Percentiles rank a stretch among this genome's conserved stretches.
These are phyloP conservation scores for Luffa acutangula DNA, from an alignment of 306 rosid genomes.

Conservation along the genomic window DNA sequence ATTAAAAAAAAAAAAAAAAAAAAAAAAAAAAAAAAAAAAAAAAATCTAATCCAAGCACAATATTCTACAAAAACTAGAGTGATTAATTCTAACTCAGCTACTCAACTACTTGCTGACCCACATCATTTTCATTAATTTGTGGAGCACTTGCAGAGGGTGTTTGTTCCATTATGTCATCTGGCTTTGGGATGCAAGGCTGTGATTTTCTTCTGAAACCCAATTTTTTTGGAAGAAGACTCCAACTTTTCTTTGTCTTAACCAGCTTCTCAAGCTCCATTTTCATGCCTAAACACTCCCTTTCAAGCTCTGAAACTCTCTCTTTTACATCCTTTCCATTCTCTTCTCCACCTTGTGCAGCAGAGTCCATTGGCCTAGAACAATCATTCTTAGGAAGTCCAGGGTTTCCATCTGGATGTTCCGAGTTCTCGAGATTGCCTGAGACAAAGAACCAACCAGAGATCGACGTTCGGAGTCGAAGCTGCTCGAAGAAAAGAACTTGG, in stretches of 20 bases:
- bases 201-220: slow-evolving; percentile 49
- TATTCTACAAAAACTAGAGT: background rate
- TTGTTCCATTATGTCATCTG: slow-evolving; percentile 15
- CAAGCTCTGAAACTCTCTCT: slow-evolving; percentile 58
- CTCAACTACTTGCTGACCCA: slow-evolving; percentile 18
- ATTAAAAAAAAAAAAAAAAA: background rate
- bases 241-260: slow-evolving; percentile 46
- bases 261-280: slow-evolving; percentile 57
- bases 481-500: slow-evolving; percentile 76
- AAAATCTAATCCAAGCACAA: background rate
- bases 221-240: slow-evolving; percentile 57
- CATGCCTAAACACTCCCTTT: slow-evolving; percentile 61
- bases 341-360: slow-evolving; percentile 14
- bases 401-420: slow-evolving; percentile 31
- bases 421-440: slow-evolving; percentile 53
- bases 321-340: slow-evolving; percentile 35
- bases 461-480: slow-evolving; percentile 79
- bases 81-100: background rate
- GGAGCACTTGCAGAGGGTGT: slow-evolving; percentile 27
- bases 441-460: slow-evolving; percentile 79
- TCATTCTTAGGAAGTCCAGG: slow-evolving; percentile 30
- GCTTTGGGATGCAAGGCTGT: slow-evolving; percentile 27
- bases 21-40: too few relatives aligned
- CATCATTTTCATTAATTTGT: slow-evolving; percentile 25
- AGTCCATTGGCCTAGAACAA: slow-evolving; percentile 20